A percentile compares a stretch with the other conserved stretches of the same genome.
Conservation (phyloP, 1,284 basidiomycete genomes). For the Microbotryomycetes sp. region DNA sequence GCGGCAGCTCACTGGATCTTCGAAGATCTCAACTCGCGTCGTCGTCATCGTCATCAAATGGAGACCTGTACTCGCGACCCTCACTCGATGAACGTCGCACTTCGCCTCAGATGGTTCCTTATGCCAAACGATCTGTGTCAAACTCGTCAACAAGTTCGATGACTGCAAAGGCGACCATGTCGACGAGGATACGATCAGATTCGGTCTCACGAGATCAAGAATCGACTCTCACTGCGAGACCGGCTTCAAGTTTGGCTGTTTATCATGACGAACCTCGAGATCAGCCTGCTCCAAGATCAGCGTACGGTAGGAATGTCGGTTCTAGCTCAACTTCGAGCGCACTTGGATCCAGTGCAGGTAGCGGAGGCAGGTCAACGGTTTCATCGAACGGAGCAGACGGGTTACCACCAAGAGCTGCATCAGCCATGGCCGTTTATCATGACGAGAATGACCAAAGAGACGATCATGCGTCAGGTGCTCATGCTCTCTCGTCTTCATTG, state of each 20-base stretch:
- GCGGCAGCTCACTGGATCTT: constrained; percentile 11
- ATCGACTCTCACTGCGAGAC: constrained; percentile 16
- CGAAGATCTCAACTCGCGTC: neutral
- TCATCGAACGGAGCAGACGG: neutral
- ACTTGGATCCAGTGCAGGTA: neutral
- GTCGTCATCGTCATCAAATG: neutral
- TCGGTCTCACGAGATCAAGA: neutral
- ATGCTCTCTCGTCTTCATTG: neutral
- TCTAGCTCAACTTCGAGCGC: neutral
- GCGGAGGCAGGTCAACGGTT: neutral
- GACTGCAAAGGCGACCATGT: neutral
- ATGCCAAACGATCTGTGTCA: constrained; percentile 4
- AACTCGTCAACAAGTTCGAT: neutral
- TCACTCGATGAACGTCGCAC: constrained; percentile 15
- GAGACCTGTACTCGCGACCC: too few relatives aligned
- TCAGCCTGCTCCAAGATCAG: neutral
- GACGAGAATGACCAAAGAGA: constrained; percentile 1
- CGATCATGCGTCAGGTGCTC: neutral
- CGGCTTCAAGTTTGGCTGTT: neutral
- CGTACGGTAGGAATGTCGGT: neutral
- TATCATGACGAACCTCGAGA: neutral
- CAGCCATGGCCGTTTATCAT: constrained; percentile 18
- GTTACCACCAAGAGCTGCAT: neutral
- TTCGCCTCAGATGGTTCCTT: constrained; percentile 11
- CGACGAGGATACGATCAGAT: constrained; percentile 11